Evolutionary conservation across 352 stramenopile species (phyloP).

Genomic region (Phytophthora pluvialis): DNA sequence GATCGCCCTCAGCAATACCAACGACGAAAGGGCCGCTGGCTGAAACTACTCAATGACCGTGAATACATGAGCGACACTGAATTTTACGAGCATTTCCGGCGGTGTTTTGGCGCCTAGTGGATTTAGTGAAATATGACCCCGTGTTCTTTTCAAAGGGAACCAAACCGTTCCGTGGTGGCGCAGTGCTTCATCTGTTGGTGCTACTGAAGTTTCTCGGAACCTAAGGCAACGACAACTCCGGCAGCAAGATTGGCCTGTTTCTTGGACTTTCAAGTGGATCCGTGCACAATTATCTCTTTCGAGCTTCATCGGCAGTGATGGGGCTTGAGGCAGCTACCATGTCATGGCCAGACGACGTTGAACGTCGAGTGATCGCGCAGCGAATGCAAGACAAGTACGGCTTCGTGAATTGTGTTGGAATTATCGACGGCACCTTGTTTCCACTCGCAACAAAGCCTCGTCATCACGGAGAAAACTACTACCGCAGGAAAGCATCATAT

Average conservation of each 20-base stretch:
- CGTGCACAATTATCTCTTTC: slow-evolving; percentile 27
- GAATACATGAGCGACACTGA: slow-evolving; percentile 19
- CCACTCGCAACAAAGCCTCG: slow-evolving; percentile 28
- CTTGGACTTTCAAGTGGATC: slow-evolving; percentile 30
- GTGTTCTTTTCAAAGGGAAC: slow-evolving; percentile 20
- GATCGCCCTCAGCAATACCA: not conserved
- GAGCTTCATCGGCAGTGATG: slow-evolving; percentile 9
- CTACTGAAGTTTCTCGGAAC: slow-evolving; percentile 39
- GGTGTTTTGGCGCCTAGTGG: slow-evolving; percentile 13
- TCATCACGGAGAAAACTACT: slow-evolving; percentile 34
- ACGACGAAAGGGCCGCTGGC: slow-evolving; percentile 5
- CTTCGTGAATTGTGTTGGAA: slow-evolving; percentile 35
- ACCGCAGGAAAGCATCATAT: slow-evolving; percentile 27
- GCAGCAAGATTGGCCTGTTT: slow-evolving; percentile 26
- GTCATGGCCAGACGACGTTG: slow-evolving; percentile 6
- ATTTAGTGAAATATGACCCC: slow-evolving; percentile 10
- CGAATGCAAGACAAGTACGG: slow-evolving; percentile 22
- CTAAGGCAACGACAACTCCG: slow-evolving; percentile 31
- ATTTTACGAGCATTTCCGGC: slow-evolving; percentile 20
- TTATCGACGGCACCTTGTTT: slow-evolving; percentile 30
- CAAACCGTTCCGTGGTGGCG: slow-evolving; percentile 27
- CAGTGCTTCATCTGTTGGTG: slow-evolving; percentile 27
- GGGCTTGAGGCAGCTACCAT: slow-evolving; percentile 1
- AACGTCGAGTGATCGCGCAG: slow-evolving; percentile 14
- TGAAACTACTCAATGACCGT: not conserved